Conservation (phyloP, 305 asterid species). For the Fraxinus paxiana region DNA sequence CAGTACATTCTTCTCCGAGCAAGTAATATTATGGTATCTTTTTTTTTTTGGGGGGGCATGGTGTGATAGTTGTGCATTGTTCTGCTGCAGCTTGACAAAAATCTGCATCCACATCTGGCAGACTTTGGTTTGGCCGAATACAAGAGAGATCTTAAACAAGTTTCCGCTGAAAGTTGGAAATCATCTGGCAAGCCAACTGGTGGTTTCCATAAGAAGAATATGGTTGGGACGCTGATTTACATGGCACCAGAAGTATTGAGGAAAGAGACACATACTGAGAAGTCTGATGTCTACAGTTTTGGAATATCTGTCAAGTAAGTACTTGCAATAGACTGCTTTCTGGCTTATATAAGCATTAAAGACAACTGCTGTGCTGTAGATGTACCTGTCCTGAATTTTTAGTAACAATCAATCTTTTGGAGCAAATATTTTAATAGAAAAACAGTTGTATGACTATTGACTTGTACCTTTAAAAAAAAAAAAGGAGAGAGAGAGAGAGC, state of each 20-base stretch:
- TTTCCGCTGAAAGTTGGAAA: slow-evolving; percentile 64
- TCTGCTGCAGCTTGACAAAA: slow-evolving; percentile 59
- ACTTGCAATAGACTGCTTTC: slow-evolving; percentile 2
- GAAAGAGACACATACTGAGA: slow-evolving; percentile 83
- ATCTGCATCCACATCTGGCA: slow-evolving; percentile 67
- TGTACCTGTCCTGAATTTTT: neutral
- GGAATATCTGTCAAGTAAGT: slow-evolving; percentile 82
- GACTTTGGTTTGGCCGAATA: slow-evolving; percentile 95
- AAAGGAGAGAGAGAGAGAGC: too few species aligned
- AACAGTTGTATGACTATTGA: neutral
- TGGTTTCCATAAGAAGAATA: slow-evolving; percentile 88
- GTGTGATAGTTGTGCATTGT: slow-evolving; percentile 20
- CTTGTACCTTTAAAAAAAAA: neutral
- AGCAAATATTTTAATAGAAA: slow-evolving; percentile 2
- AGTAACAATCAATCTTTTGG: neutral
- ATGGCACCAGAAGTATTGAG: slow-evolving; percentile 95
- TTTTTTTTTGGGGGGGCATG: neutral
- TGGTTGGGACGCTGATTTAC: slow-evolving; percentile 96
- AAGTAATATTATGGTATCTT: neutral
- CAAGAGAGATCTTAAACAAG: slow-evolving; percentile 63
- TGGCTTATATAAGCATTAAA: slow-evolving; percentile 4
- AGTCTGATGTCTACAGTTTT: slow-evolving; percentile 92
- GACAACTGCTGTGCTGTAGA: neutral
- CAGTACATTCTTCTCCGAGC: neutral
- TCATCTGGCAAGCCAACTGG: slow-evolving; percentile 95